These are phyloP conservation scores for Hansenula sp. DNA, from an alignment of 1,139 yeast genomes.

Conservation along the genomic window DNA sequence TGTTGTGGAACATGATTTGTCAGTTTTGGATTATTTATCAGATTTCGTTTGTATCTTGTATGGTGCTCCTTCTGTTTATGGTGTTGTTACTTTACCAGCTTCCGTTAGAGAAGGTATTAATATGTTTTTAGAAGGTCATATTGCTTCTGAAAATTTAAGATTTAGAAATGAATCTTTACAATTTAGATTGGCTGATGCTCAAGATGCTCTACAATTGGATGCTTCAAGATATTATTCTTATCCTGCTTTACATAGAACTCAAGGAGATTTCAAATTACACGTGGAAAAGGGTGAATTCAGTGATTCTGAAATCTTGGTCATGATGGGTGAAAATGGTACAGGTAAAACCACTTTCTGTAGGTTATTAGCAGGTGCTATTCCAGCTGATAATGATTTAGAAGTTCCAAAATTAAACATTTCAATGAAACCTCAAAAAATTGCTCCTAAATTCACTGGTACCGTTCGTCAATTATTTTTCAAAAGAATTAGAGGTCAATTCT, in stretches of 20 bases:
- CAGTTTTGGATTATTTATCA: slow-evolving; percentile 92
- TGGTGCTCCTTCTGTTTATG: slow-evolving; percentile 97
- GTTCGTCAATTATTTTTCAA: slow-evolving; percentile 96
- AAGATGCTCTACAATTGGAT: slow-evolving; percentile 73
- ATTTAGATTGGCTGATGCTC: slow-evolving; percentile 91
- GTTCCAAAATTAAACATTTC: slow-evolving; percentile 89
- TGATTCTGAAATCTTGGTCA: slow-evolving; percentile 93
- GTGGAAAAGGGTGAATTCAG: slow-evolving; percentile 88
- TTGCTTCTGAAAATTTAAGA: slow-evolving; percentile 94
- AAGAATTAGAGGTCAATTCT: slow-evolving; percentile 89
- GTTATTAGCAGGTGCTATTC: slow-evolving; percentile 85
- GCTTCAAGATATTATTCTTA: slow-evolving; percentile 74
- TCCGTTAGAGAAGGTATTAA: slow-evolving; percentile 98
- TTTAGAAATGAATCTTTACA: slow-evolving; percentile 94
- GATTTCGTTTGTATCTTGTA: slow-evolving; percentile 94
- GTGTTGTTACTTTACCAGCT: slow-evolving; percentile 94
- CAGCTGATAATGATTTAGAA: slow-evolving; percentile 74
- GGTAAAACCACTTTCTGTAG: slow-evolving; percentile 98
- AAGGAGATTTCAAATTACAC: slow-evolving; percentile 87
- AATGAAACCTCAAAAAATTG: slow-evolving; percentile 98
- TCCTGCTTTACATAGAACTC: slow-evolving; percentile 83
- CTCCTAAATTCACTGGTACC: slow-evolving; percentile 97
- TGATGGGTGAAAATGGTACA: slow-evolving; percentile 99
- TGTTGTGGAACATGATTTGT: slow-evolving; percentile 97
- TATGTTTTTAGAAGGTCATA: slow-evolving; percentile 95